Conservation (phyloP, 2,329 filamentous ascomycete genomes). For the Sporothrix mexicana region DNA sequence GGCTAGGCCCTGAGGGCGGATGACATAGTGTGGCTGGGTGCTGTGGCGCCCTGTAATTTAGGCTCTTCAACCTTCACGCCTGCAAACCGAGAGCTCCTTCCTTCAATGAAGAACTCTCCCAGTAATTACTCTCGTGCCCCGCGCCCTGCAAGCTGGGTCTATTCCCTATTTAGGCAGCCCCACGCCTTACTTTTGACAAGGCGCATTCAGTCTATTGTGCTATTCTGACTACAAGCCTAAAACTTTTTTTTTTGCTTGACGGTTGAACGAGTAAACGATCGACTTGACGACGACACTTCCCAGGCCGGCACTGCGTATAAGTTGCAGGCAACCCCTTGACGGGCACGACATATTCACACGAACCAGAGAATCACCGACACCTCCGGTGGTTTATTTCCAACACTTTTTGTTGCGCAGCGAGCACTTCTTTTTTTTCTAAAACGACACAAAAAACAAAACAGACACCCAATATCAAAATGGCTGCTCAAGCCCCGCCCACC, state of each 20-base stretch:
- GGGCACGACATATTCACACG: not conserved
- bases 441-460: conserved; percentile 19
- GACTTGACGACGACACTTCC: not conserved
- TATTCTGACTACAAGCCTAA: conserved; percentile 18
- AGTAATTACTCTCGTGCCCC: conserved; percentile 18
- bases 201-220: conserved; percentile 14
- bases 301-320: conserved; percentile 26
- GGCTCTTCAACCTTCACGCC: not conserved
- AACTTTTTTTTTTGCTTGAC: conserved; percentile 22
- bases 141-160: conserved; percentile 25
- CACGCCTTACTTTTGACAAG: conserved; percentile 25
- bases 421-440: not conserved
- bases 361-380: not conserved
- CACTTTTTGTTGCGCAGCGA: conserved; percentile 2
- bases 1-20: not conserved
- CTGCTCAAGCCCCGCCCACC: conserved; percentile 49
- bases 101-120: not conserved
- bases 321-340: conserved; percentile 18
- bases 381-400: not conserved
- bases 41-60: conserved; percentile 7
- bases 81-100: conserved; percentile 11
- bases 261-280: too few relatives aligned
- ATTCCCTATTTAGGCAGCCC: conserved; percentile 14
- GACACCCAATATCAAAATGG: conserved; percentile 45
- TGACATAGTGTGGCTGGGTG: conserved; percentile 27